Percentiles rank a stretch among this genome's conserved stretches.
Conservation (phyloP, 2,329 filamentous ascomycete genomes). For the Emmonsia crescens region DNA sequence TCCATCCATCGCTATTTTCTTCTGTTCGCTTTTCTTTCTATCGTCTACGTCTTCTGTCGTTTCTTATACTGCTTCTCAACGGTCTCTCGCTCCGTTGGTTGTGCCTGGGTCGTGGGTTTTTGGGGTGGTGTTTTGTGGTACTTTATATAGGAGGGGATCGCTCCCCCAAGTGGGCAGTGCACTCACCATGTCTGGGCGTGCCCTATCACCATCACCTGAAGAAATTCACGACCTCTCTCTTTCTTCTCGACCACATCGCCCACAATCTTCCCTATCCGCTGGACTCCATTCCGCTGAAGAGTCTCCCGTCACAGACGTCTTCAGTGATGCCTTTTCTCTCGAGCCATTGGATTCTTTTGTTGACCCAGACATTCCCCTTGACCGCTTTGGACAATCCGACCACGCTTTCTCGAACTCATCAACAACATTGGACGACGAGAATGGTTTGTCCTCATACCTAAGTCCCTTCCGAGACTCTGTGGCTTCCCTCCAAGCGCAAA, state of each 20-base stretch:
- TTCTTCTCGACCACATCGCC: conserved; percentile 14
- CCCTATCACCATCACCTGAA: conserved; percentile 20
- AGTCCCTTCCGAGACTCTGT: conserved; percentile 5
- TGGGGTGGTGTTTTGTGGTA: conserved; percentile 2
- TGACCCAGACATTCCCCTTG: neutral
- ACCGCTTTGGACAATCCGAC: conserved; percentile 27
- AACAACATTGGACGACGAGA: neutral
- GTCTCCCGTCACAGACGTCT: conserved; percentile 34
- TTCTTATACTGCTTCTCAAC: neutral
- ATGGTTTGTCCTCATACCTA: conserved; percentile 2
- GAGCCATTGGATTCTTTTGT: conserved; percentile 26
- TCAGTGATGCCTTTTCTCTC: conserved; percentile 40
- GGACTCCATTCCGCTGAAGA: conserved; percentile 1
- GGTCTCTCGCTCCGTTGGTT: neutral
- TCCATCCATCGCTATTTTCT: conserved; percentile 10
- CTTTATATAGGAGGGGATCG: conserved; percentile 3
- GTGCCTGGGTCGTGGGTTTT: neutral
- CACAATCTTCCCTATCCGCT: conserved; percentile 7
- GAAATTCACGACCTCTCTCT: neutral
- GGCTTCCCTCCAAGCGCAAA: neutral
- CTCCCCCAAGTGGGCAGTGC: conserved; percentile 13
- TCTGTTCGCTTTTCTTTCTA: conserved; percentile 10
- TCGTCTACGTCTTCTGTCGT: neutral
- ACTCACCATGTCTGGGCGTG: conserved; percentile 30
- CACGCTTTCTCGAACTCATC: conserved; percentile 15